Base-by-base conservation (phyloP, 83 land plant species). In the Diphasiastrum complanatum region DNA sequence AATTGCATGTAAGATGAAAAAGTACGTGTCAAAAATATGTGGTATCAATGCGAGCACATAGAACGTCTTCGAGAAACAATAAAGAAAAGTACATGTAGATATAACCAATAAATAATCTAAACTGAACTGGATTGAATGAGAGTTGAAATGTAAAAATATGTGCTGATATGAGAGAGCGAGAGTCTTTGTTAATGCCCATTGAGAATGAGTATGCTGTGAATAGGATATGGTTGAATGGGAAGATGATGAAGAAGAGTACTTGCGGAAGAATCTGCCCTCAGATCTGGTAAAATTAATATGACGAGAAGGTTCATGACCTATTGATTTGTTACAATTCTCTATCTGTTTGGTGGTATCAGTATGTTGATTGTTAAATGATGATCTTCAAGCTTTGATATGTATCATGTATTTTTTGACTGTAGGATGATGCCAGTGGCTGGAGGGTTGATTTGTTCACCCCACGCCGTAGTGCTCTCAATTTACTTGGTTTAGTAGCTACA, bases 341-440 rank as follows among this genome's bases (percentile, higher is more conserved):
- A 41, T 41, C 45, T 41, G 18, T 1, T 41, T 0, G 12, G 18
- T 41, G 18, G 45, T 41, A 14, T 1, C 1, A 0, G 1, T 41
- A 1, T 14, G 1, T 41, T 41, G 12, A 0, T 41, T 0, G 45
- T 0, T 41, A 1, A 14, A 41, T 0, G 18, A 41, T 41, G 18
- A 41, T 41, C 45, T 41, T 41, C 45, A 41, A 41, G 45, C 45
- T 14, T 41, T 0, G 18, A 0, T 0, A 14, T 3, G 32, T 50
- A 23, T 45, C 43, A 27, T 47, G 26, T 25, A 27, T n/a, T 16
- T 41, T 45, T 51, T 23, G 36, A 3, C 11, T 72, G 56, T 67
- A 89, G 96, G 96, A 81, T 66, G 80, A 85, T 45, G 29, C 79
- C 49, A 76, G 83, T 68, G 95, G 84, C 40, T 89, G 86, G 91